phyloP scores from a whole-genome alignment of 192 early-diverging fungal genomes.

The Podila minutissima region DNA sequence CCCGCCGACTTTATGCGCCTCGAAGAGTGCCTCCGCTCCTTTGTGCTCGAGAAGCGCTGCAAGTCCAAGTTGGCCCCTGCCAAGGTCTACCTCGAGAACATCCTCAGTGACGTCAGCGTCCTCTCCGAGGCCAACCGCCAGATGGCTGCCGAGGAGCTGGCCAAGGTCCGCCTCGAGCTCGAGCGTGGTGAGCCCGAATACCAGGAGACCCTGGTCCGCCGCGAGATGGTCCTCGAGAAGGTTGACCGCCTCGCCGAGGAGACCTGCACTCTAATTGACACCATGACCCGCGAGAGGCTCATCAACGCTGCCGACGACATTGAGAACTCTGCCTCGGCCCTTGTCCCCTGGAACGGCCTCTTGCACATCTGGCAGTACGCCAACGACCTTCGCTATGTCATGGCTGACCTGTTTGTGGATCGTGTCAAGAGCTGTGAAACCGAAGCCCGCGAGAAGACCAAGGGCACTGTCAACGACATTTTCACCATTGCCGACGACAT shows the following conservation, averaged over 20 bases:
- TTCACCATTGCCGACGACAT: slow-evolving; percentile 49
- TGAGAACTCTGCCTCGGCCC: slow-evolving; percentile 68
- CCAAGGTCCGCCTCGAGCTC: slow-evolving; percentile 70
- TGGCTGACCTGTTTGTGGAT: slow-evolving; percentile 70
- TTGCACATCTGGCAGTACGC: slow-evolving; percentile 91
- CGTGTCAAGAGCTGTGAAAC: slow-evolving; percentile 70
- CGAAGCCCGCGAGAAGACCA: slow-evolving; percentile 59
- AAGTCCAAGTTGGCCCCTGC: slow-evolving; percentile 95
- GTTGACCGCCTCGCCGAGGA: slow-evolving; percentile 70
- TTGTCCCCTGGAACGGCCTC: slow-evolving; percentile 83
- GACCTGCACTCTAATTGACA: slow-evolving; percentile 66
- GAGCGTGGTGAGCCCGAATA: slow-evolving; percentile 76
- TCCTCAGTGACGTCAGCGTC: slow-evolving; percentile 82
- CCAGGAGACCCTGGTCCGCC: slow-evolving; percentile 78
- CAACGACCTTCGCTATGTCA: slow-evolving; percentile 75
- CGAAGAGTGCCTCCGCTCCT: slow-evolving; percentile 88
- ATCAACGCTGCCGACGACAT: slow-evolving; percentile 71
- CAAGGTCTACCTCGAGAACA: slow-evolving; percentile 88
- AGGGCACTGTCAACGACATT: slow-evolving; percentile 52
- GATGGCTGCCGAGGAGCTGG: slow-evolving; percentile 65
- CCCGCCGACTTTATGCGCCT: slow-evolving; percentile 74
- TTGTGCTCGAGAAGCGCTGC: slow-evolving; percentile 95
- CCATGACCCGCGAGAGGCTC: slow-evolving; percentile 46
- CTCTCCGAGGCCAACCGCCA: slow-evolving; percentile 78
- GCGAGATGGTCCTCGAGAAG: slow-evolving; percentile 72